phyloP scores from a whole-genome alignment of 2,329 filamentous ascomycete species.

The Apiospora hydei region DNA sequence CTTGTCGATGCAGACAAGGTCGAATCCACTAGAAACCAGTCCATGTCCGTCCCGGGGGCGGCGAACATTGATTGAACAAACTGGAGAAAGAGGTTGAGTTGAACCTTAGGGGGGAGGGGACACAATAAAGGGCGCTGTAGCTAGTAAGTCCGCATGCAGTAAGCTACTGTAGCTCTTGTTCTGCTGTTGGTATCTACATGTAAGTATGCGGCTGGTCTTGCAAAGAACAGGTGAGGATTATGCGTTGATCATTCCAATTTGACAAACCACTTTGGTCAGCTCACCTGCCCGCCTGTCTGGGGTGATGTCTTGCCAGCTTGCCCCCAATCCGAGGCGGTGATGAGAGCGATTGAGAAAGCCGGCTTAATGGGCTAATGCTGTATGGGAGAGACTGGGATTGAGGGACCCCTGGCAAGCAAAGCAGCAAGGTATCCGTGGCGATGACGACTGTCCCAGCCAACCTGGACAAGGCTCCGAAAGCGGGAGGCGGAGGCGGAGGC shows the following conservation, averaged over 20 bases:
- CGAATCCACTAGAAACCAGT: conserved; percentile 20
- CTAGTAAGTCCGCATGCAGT: neutral
- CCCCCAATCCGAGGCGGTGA: conserved; percentile 16
- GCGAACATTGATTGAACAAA: conserved; percentile 13
- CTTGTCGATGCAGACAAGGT: conserved; percentile 15
- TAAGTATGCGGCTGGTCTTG: neutral
- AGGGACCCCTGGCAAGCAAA: conserved; percentile 26
- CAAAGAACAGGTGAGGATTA: conserved; percentile 3
- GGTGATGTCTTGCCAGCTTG: conserved; percentile 20
- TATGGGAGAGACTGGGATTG: neutral
- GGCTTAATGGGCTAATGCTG: conserved; percentile 1
- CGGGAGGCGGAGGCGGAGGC: conserved; percentile 43
- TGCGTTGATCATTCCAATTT: neutral
- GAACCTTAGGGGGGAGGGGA: neutral
- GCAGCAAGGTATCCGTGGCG: conserved; percentile 30
- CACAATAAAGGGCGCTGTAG: neutral
- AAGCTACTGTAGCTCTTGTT: neutral
- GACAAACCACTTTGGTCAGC: conserved; percentile 7
- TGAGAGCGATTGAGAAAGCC: neutral
- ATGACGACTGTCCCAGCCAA: conserved; percentile 33
- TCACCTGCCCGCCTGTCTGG: conserved; percentile 18
- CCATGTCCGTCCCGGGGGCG: conserved; percentile 19
- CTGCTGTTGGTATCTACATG: neutral
- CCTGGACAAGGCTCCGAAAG: conserved; percentile 43
- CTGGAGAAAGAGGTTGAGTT: neutral